Percentiles rank a stretch among this genome's conserved stretches.
Evolutionary conservation across 2,329 filamentous ascomycete genomes (phyloP).

Genomic region (Graphiopsis chlorocephala): DNA sequence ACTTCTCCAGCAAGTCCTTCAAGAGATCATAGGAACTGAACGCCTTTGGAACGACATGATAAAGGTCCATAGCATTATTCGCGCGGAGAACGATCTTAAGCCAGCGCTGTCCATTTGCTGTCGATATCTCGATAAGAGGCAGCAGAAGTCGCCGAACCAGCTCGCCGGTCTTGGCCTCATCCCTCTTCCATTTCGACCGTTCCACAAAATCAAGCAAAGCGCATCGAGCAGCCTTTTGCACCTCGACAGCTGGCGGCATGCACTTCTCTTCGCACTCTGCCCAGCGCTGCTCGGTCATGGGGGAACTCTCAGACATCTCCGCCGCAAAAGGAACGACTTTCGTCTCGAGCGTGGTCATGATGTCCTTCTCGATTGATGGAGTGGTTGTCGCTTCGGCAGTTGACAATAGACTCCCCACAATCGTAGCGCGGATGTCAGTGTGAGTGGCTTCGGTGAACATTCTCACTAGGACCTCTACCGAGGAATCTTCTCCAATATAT

Average conservation of each 20-base stretch:
- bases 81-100: conserved; percentile 17
- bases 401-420: conserved; percentile 35
- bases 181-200: neutral
- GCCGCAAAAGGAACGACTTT: conserved; percentile 34
- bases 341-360: conserved; percentile 29
- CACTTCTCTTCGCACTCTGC: conserved; percentile 22
- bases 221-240: neutral
- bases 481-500: conserved; percentile 33
- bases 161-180: neutral
- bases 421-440: conserved; percentile 37
- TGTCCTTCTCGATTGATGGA: conserved; percentile 17
- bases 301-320: conserved; percentile 36
- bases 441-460: conserved; percentile 35
- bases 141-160: conserved; percentile 20
- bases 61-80: neutral
- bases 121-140: conserved; percentile 19
- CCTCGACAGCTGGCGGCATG: conserved; percentile 21
- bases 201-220: neutral
- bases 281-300: conserved; percentile 36
- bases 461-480: conserved; percentile 32
- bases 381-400: conserved; percentile 24
- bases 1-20: conserved; percentile 10
- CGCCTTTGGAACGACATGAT: neutral
- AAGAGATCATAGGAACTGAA: conserved; percentile 14
- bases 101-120: conserved; percentile 21